A percentile compares a stretch with the other conserved stretches of the same genome.
Conservation (phyloP, 2,329 filamentous ascomycete species). For the Xylariaceae sp. region DNA sequence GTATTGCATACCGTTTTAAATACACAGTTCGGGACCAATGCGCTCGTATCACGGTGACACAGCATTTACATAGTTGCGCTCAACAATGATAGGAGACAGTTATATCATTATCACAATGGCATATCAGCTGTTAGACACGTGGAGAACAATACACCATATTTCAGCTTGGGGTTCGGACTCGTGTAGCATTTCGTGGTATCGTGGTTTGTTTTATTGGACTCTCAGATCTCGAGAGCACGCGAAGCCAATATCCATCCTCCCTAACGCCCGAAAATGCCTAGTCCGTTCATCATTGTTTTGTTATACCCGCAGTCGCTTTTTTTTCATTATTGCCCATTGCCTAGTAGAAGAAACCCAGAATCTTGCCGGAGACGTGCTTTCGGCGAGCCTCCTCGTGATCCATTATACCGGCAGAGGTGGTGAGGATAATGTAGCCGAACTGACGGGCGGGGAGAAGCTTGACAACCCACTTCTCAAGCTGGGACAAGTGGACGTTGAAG, state of each 20-base stretch:
- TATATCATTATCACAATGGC: too few relatives aligned
- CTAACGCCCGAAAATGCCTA: slow-evolving; percentile 32
- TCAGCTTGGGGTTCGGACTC: slow-evolving; percentile 14
- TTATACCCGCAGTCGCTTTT: slow-evolving; percentile 8
- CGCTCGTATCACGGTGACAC: too few relatives aligned
- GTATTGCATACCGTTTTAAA: too few relatives aligned
- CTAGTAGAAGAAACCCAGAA: slow-evolving; percentile 99
- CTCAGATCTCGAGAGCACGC: slow-evolving; percentile 21
- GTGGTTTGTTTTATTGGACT: slow-evolving; percentile 25
- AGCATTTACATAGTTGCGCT: too few relatives aligned
- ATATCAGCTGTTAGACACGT: too few relatives aligned
- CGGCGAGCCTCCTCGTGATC: slow-evolving; percentile 99
- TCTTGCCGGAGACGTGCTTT: slow-evolving; percentile 99
- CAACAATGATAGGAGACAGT: too few relatives aligned
- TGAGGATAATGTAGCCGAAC: slow-evolving; percentile 99
- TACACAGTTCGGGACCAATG: too few relatives aligned
- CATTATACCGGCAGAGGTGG: slow-evolving; percentile 99
- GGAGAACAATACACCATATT: not conserved
- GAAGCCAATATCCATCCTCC: slow-evolving; percentile 26
- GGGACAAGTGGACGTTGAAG: slow-evolving; percentile 97
- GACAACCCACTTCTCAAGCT: slow-evolving; percentile 99
- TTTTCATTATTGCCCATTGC: slow-evolving; percentile 12
- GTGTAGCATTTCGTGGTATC: slow-evolving; percentile 29
- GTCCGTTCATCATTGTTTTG: slow-evolving; percentile 9
- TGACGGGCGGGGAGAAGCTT: slow-evolving; percentile 99